Conservation (phyloP, 2,329 filamentous ascomycete genomes). For the Diplodia corticola region DNA sequence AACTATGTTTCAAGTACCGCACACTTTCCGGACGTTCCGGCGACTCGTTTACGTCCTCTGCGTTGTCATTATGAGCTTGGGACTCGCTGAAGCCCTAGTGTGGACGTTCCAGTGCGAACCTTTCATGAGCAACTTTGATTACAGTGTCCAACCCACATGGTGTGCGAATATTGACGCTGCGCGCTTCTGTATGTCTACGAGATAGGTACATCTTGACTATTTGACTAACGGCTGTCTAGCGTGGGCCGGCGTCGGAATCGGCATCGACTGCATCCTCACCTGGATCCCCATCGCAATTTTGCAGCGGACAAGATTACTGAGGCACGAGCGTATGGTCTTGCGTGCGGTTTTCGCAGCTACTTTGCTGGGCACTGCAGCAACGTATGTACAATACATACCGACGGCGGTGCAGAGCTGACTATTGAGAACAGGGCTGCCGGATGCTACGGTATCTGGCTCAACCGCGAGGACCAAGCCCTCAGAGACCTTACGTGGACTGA, state of each 20-base stretch:
- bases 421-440: conserved; percentile 2
- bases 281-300: conserved; percentile 21
- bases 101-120: conserved; percentile 21
- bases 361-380: conserved; percentile 9
- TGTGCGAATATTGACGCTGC: conserved; percentile 16
- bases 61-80: conserved; percentile 10
- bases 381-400: not conserved
- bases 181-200: conserved; percentile 9
- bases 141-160: not conserved
- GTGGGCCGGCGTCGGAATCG: conserved; percentile 21
- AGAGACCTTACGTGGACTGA: conserved; percentile 17
- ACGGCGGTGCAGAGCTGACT: not conserved
- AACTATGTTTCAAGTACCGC: not conserved
- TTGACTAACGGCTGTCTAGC: not conserved
- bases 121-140: conserved; percentile 22
- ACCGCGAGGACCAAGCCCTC: conserved; percentile 5
- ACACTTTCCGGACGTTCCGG: conserved; percentile 11
- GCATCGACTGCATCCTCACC: conserved; percentile 14
- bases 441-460: conserved; percentile 21
- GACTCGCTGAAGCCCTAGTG: conserved; percentile 12
- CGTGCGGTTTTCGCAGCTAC: conserved; percentile 12
- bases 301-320: conserved; percentile 11
- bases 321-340: conserved; percentile 13
- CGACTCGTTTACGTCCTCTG: conserved; percentile 1
- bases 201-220: not conserved